Evolutionary conservation across 2,329 filamentous ascomycete genomes (phyloP), one percentile per base, ranked within the genome.

Genomic region (Aspergillus felis): DNA sequence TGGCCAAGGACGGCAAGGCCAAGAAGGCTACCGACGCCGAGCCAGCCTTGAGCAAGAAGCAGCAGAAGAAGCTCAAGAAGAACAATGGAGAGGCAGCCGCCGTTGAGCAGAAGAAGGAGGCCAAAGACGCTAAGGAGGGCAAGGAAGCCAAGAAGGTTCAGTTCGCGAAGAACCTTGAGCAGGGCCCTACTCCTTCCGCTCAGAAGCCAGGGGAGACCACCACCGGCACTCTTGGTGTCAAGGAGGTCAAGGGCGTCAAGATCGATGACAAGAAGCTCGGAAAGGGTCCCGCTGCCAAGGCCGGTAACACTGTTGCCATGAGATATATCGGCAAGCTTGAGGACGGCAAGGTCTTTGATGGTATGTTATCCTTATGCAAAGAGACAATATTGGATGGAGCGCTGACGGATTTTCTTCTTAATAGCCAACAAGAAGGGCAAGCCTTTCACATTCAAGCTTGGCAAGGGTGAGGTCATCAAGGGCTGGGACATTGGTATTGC

Each of bases 161-260:
- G 77, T 99, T 99, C 75, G 93, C 94, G 73, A 97, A 97, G 85
- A 92, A 97, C 78, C 91, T 99, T 62, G 94, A 97, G 82, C 92
- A 96, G 78, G 94, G 94, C 59, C 94, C 94, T 62, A 95, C 92
- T 47, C 87, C 87, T 64, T 87, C 90, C 57, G 79, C 84, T 63
- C 76, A 79, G 62, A 75, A 80, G 70, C 61, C 71, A 22, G 69
- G 71, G 44, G 71, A 77, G 67, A 82, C 82, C 71, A 77, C 82
- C 67, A 82, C 82, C 69, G 81, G 81, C 55, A 77, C 84, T 38
- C 79, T 87, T 51, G 86, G 88, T 61, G 83, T 91, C 70, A 94
- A 91, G 81, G 86, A 86, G 57, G 86, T 97, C 56, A 84, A 92
- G 72, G 94, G 93, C 60, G 91, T 99, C 61, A 96, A 87, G 66